These are phyloP conservation scores for Microbotryum saponariae DNA, from an alignment of 1,284 basidiomycete species.

Conservation along the genomic window DNA sequence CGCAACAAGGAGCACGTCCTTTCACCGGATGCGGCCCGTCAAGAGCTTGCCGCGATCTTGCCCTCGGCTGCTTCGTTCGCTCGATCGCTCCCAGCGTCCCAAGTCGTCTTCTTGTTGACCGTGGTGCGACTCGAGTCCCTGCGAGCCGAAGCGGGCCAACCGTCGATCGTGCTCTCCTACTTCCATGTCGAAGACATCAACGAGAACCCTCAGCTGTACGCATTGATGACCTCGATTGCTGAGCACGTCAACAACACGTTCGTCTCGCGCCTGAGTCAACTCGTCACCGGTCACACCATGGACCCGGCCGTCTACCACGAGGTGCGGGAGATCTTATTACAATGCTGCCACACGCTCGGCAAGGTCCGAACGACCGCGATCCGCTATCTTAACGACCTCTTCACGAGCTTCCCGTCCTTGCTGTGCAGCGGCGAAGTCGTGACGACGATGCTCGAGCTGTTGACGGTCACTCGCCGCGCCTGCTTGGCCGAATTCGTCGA, in stretches of 20 bases:
- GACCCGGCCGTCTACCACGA: conserved; percentile 66
- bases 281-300: conserved; percentile 70
- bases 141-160: conserved; percentile 68
- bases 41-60: conserved; percentile 47
- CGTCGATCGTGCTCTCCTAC: conserved; percentile 77
- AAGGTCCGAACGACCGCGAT: conserved; percentile 75
- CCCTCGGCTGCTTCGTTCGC: conserved; percentile 65
- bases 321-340: conserved; percentile 65
- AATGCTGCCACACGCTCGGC: conserved; percentile 71
- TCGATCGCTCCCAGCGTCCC: conserved; percentile 67
- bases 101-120: conserved; percentile 76
- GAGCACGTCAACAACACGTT: conserved; percentile 51
- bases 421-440: conserved; percentile 86
- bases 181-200: conserved; percentile 85
- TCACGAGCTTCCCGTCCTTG: conserved; percentile 87
- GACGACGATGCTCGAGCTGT: conserved; percentile 78
- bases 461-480: conserved; percentile 77
- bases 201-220: conserved; percentile 55
- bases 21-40: conserved; percentile 30
- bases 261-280: conserved; percentile 58
- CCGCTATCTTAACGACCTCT: conserved; percentile 72
- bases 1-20: background rate
- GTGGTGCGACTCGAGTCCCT: conserved; percentile 86
- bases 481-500: conserved; percentile 88
- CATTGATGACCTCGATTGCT: conserved; percentile 76